A percentile compares a stretch with the other conserved stretches of the same genome.
Conservation (phyloP, 805 yeast genomes). For the Spathaspora hagerdaliae region DNA sequence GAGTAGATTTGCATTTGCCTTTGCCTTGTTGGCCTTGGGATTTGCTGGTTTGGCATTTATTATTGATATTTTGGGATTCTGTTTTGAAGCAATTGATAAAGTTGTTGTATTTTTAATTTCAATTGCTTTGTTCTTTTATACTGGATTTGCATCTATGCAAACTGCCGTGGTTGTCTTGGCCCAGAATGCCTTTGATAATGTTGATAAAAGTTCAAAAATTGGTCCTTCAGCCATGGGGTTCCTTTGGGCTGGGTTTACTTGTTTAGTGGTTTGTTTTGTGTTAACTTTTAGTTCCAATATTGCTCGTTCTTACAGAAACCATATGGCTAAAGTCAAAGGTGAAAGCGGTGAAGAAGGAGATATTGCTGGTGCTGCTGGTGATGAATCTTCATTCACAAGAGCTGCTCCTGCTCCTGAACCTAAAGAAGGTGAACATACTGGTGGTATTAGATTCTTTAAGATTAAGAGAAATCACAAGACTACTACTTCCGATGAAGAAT, state of each 20-base stretch:
- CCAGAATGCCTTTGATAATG: conserved; percentile 58
- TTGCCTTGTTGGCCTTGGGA: conserved; percentile 54
- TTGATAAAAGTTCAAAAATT: conserved; percentile 40
- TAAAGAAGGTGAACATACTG: conserved; percentile 33
- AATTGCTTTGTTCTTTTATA: conserved; percentile 49
- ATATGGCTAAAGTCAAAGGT: conserved; percentile 37
- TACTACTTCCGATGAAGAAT: conserved; percentile 23
- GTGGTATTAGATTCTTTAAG: conserved; percentile 74
- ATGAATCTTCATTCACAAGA: conserved; percentile 42
- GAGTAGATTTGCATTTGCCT: conserved; percentile 63
- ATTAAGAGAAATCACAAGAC: conserved; percentile 52
- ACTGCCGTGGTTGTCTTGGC: conserved; percentile 81
- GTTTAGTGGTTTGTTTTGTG: conserved; percentile 47
- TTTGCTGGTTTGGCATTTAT: conserved; percentile 63
- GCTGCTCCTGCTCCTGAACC: conserved; percentile 22
- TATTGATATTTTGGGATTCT: conserved; percentile 50
- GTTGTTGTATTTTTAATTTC: conserved; percentile 49
- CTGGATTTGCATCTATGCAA: conserved; percentile 63
- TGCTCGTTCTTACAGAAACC: conserved; percentile 47
- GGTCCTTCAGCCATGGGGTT: conserved; percentile 60
- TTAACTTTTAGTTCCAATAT: conserved; percentile 49
- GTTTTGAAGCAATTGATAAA: conserved; percentile 52
- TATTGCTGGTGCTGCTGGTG: conserved; percentile 21
- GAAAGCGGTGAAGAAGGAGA: conserved; percentile 19
- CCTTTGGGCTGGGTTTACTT: conserved; percentile 66